Evolutionary conservation across 306 rosid species (phyloP).

Genomic region (Hippophae rhamnoides): DNA sequence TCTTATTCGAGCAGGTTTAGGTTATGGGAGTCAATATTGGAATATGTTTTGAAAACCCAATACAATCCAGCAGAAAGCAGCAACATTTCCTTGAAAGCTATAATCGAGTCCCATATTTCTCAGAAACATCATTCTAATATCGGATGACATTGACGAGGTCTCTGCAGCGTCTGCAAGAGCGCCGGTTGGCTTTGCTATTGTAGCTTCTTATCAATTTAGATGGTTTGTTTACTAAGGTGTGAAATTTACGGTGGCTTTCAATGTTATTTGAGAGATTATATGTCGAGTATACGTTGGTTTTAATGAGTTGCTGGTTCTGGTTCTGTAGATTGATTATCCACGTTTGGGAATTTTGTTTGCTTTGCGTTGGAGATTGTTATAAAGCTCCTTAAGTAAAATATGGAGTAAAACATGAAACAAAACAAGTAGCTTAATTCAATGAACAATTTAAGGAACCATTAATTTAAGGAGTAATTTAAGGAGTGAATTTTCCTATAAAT

Average conservation of each 20-base stretch:
- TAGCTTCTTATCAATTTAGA: constrained; percentile 79
- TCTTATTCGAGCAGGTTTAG: constrained; percentile 22
- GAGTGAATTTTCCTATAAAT: too few species aligned
- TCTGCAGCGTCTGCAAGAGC: constrained; percentile 64
- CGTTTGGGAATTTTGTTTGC: constrained; percentile 59
- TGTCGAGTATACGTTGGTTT: too few species aligned
- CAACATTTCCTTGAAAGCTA: constrained; percentile 43
- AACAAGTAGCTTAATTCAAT: too few species aligned
- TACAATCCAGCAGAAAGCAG: constrained; percentile 29
- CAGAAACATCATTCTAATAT: constrained; percentile 13
- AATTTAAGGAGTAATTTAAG: too few species aligned
- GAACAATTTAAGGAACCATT: too few species aligned
- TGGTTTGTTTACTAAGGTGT: constrained; percentile 94
- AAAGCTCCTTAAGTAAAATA: too few species aligned
- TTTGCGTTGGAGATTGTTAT: too few species aligned
- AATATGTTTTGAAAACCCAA: constrained; percentile 27
- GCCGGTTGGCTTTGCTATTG: too few species aligned
- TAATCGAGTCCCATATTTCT: constrained; percentile 53
- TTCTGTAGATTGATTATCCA: constrained; percentile 60
- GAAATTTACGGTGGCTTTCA: neutral
- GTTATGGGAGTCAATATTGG: constrained; percentile 39
- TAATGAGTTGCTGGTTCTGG: constrained; percentile 10
- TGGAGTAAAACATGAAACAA: too few species aligned
- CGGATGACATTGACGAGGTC: constrained; percentile 49
- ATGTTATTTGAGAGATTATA: too few species aligned